phyloP scores from a whole-genome alignment of 2,329 filamentous ascomycete genomes.

The Elsinoe batatas region DNA sequence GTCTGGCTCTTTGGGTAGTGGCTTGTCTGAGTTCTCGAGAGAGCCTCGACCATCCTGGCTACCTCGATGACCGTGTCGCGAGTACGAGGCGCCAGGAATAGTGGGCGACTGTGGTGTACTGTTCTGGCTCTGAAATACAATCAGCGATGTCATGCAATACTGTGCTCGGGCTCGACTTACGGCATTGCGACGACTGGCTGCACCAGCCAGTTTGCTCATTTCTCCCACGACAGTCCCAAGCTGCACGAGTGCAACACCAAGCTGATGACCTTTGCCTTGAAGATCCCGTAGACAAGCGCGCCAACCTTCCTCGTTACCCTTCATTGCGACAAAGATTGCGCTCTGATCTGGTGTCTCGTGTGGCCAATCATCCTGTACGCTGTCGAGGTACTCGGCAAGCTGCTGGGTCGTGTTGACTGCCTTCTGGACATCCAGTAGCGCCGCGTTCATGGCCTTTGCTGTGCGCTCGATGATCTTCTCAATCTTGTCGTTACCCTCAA shows the following conservation, averaged over 20 bases:
- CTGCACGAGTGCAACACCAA: conserved; percentile 61
- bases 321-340: conserved; percentile 80
- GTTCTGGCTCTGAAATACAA: not conserved
- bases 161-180: conserved; percentile 38
- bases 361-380: conserved; percentile 53
- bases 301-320: conserved; percentile 87
- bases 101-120: conserved; percentile 1
- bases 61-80: not conserved
- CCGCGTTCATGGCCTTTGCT: conserved; percentile 62
- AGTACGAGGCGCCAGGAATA: not conserved
- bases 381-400: conserved; percentile 63
- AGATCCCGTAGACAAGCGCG: conserved; percentile 67
- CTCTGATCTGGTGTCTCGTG: conserved; percentile 50
- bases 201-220: conserved; percentile 75
- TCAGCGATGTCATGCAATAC: conserved; percentile 11
- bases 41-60: not conserved
- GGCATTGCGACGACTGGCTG: conserved; percentile 68
- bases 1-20: conserved; percentile 21
- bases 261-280: conserved; percentile 58
- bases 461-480: conserved; percentile 82
- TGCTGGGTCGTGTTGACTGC: conserved; percentile 67
- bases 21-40: conserved; percentile 17
- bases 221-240: conserved; percentile 70
- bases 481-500: conserved; percentile 82
- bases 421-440: conserved; percentile 67